Base-by-base conservation (phyloP, 2,329 filamentous ascomycete genomes). In the Aspergillus pseudotamarii region DNA sequence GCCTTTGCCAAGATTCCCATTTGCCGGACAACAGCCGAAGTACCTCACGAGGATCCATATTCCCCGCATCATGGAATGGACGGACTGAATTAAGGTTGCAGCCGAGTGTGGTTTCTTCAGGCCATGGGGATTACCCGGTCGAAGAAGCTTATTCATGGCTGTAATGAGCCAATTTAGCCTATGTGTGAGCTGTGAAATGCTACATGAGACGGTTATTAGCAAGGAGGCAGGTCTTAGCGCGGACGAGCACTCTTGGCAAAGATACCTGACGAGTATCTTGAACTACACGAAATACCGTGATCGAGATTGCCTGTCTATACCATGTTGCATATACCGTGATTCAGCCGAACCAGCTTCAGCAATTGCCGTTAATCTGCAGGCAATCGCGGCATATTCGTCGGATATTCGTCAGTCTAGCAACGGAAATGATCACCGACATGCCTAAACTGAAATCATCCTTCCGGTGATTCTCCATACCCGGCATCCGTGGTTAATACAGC, bases 161-260 rank as follows among this genome's bases (percentile, higher is more conserved):
- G 53, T 43, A n/a, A 9, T 38, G 51, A 23, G 2, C 30, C 51
- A 0, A 54, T 54, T 59, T 59, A 59, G 58, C 58, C 58, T 59
- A 23, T 54, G 23, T n/a, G 0, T 8, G 48, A 45, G 32, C 58
- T 51, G 19, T 23, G n/a, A 16, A 12, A n/a, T 9, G 57, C 11
- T 58, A 6, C n/a, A 12, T 23, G 6, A 23, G 57, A 16, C 32
- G 36, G 32, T 36, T 23, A 36, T 46, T 10, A 2, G 34, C 2
- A 16, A 16, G 12, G 16, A 8, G 34, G 34, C 12, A 36, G 6
- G 34, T 6, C 2, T 36, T 36, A 36, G 34, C 14, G 34, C 14
- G 34, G 34, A 16, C 5, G 34, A 36, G 14, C 34, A 26, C 8
- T 26, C 45, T 48, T 28, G 45, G 45, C 23, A 14, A 9, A 8